Evolutionary conservation across 2,329 filamentous ascomycete genomes (phyloP).

Genomic region (Myriangium duriaei): DNA sequence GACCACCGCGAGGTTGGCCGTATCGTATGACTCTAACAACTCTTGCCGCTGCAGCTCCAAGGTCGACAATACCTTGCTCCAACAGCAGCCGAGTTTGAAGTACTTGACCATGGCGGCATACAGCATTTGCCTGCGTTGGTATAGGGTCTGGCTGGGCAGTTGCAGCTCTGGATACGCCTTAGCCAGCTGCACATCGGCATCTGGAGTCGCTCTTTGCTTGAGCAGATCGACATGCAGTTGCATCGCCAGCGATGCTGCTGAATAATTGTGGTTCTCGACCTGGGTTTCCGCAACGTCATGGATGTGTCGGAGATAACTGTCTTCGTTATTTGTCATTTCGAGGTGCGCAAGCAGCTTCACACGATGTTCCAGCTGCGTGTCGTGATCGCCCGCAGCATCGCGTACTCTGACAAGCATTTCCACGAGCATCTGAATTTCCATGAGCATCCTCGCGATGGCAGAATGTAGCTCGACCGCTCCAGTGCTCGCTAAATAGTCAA

Average conservation of each 20-base stretch:
- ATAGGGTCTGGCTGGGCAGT: slow-evolving; percentile 74
- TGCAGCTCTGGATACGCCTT: slow-evolving; percentile 43
- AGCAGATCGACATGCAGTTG: slow-evolving; percentile 87
- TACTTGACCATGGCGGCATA: slow-evolving; percentile 93
- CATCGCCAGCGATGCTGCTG: slow-evolving; percentile 79
- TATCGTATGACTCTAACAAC: slow-evolving; percentile 5
- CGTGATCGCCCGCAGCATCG: slow-evolving; percentile 50
- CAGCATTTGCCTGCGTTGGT: slow-evolving; percentile 82
- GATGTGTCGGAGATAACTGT: slow-evolving; percentile 92
- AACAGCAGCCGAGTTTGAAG: slow-evolving; percentile 88
- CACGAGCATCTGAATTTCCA: slow-evolving; percentile 77
- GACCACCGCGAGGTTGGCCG: slow-evolving; percentile 49
- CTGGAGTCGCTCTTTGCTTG: slow-evolving; percentile 56
- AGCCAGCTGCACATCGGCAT: slow-evolving; percentile 43
- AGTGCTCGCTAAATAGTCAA: slow-evolving; percentile 54
- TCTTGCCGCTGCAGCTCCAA: slow-evolving; percentile 56
- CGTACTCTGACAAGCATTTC: slow-evolving; percentile 86
- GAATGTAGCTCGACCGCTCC: slow-evolving; percentile 61
- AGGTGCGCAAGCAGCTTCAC: slow-evolving; percentile 90
- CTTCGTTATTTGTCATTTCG: slow-evolving; percentile 90
- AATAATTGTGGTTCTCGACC: slow-evolving; percentile 59
- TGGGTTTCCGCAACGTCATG: slow-evolving; percentile 79
- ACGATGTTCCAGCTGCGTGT: slow-evolving; percentile 74
- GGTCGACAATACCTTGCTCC: slow-evolving; percentile 74
- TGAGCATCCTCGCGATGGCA: slow-evolving; percentile 66